phyloP scores from a whole-genome alignment of 805 yeast genomes.

The Ogataea henricii region DNA sequence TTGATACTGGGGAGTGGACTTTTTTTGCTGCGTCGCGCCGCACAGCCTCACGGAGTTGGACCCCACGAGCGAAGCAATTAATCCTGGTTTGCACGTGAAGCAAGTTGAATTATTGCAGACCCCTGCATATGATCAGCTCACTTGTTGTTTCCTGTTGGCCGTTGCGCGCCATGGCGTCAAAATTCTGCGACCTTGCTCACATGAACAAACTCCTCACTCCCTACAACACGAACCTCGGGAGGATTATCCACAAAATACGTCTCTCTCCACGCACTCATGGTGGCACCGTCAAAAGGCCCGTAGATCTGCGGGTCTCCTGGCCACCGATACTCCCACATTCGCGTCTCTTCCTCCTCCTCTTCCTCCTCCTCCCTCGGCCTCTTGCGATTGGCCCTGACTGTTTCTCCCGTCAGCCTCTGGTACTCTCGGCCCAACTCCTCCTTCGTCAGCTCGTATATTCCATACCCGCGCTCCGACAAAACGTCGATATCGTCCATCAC shows the following conservation, averaged over 20 bases:
- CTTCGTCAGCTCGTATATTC: conserved; percentile 53
- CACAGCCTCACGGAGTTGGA: conserved; percentile 3
- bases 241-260: conserved; percentile 46
- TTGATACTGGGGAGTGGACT: background rate
- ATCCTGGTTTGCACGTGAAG: too few species aligned
- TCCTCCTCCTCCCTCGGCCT: conserved; percentile 24
- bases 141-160: too few species aligned
- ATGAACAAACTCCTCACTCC: conserved; percentile 15
- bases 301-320: conserved; percentile 38
- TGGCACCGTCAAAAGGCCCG: conserved; percentile 52
- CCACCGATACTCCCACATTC: conserved; percentile 21
- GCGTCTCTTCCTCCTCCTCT: conserved; percentile 26
- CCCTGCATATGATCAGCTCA: too few species aligned
- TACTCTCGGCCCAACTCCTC: conserved; percentile 57
- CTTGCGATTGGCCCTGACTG: conserved; percentile 5
- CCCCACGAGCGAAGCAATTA: background rate
- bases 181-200: conserved; percentile 5
- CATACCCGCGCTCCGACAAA: conserved; percentile 45
- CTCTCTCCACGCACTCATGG: conserved; percentile 56
- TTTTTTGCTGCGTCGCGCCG: background rate
- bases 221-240: conserved; percentile 44
- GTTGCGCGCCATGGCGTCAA: background rate
- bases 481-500: conserved; percentile 53
- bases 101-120: too few species aligned
- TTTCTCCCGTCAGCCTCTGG: conserved; percentile 44